These are phyloP conservation scores for Ascosphaera apis DNA, from an alignment of 2,329 filamentous ascomycete genomes.

Conservation along the genomic window DNA sequence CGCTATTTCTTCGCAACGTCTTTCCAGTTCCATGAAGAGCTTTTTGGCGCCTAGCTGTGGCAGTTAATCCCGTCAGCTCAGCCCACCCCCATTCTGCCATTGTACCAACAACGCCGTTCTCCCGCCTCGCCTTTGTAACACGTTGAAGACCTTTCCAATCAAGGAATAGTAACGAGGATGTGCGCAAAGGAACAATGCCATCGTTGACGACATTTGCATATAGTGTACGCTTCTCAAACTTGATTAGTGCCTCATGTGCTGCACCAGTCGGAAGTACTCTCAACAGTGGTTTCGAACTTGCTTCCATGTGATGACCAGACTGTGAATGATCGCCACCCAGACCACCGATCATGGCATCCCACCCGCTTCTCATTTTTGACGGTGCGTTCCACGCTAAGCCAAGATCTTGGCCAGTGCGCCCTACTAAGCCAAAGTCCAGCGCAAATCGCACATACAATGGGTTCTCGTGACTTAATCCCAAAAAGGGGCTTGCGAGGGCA, in stretches of 20 bases:
- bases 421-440: constrained; percentile 83
- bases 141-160: constrained; percentile 88
- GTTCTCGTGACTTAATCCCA: constrained; percentile 91
- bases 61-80: constrained; percentile 53
- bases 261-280: constrained; percentile 79
- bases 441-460: constrained; percentile 94
- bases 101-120: constrained; percentile 79
- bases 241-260: constrained; percentile 63
- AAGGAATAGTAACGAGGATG: constrained; percentile 85
- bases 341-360: constrained; percentile 68
- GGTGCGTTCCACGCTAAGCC: constrained; percentile 87
- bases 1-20: constrained; percentile 8
- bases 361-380: constrained; percentile 61
- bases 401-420: constrained; percentile 85
- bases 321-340: constrained; percentile 41
- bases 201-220: constrained; percentile 98
- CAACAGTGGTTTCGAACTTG: constrained; percentile 69
- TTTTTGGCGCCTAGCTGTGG: constrained; percentile 20
- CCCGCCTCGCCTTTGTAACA: constrained; percentile 80
- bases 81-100: constrained; percentile 89
- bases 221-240: constrained; percentile 73
- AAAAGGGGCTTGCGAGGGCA: constrained; percentile 61
- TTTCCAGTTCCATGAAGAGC: constrained; percentile 8
- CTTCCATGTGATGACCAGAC: constrained; percentile 32
- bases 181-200: constrained; percentile 82